These are phyloP conservation scores for Deinandra increscens DNA, from an alignment of 129 eudicot genomes.

Conservation along the genomic window DNA sequence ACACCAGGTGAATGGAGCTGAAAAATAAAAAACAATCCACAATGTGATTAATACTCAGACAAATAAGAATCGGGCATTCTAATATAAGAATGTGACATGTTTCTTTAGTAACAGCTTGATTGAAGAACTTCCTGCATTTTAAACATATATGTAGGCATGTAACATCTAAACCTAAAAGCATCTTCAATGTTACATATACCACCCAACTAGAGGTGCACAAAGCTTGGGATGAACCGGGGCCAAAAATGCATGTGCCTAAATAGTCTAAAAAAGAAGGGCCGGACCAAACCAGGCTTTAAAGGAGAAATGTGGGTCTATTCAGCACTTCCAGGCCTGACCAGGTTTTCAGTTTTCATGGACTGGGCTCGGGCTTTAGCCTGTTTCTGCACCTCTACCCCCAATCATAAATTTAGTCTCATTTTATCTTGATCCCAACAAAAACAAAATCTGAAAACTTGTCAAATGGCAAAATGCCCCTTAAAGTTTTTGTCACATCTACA, in stretches of 20 bases:
- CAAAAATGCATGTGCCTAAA: neutral
- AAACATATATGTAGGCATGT: constrained; percentile 6
- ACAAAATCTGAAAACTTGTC: neutral
- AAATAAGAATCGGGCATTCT: neutral
- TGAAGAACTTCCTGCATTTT: constrained; percentile 17
- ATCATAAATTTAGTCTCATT: neutral
- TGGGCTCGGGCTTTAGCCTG: neutral
- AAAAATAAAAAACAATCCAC: constrained; percentile 21
- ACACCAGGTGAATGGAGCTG: constrained; percentile 98
- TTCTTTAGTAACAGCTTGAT: neutral
- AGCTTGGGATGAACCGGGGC: neutral
- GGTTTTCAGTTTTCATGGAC: neutral
- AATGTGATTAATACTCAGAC: constrained; percentile 4
- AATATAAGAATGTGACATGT: neutral
- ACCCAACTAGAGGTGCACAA: neutral
- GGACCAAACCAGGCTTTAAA: neutral
- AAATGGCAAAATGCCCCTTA: neutral
- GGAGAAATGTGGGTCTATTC: neutral
- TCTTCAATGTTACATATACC: neutral
- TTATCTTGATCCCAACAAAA: neutral
- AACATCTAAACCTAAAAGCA: neutral
- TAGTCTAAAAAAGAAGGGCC: neutral
- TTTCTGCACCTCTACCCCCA: neutral
- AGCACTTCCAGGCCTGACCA: neutral
- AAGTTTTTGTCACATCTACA: neutral